Base-by-base conservation (phyloP, 805 yeast genomes). In the Metschnikowia kunwiensis region DNA sequence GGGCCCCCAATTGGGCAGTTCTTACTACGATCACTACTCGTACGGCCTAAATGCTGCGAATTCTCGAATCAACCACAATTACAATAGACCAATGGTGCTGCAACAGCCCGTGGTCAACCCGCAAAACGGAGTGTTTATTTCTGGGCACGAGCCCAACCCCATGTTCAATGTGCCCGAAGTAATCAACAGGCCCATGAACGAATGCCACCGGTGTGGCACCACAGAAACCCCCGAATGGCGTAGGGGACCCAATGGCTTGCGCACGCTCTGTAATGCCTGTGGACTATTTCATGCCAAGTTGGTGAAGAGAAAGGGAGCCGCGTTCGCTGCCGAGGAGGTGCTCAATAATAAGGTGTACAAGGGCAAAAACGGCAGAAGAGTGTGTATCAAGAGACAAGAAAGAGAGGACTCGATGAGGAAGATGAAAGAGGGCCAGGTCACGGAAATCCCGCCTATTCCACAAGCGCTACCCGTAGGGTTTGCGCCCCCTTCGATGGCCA, bases 191-290 rank as follows among this genome's bases (percentile, higher is more conserved):
- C 57, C 60, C 21, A 52, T 49, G 35, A 63, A 66, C 42, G 61
- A 59, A 42, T 68, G 73, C 37, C 72, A 68, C 37, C 48, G 73
- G 21, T 68, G 73, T 41, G 72, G 72, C 11, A 67, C 72, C 23
- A 66, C 71, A 2, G 72, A 68, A 39, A 65, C 72, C 2, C 72
- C 70, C 5, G 72, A 65, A 46, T 65, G 72, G 72, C 51, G 72
- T 35, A 51, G 70, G 29, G 72, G 72, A 4, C 72, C 72, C 8
- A 63, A 64, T 29, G 72, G 72, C 2, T 68, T 63, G n/a, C 50
- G 70, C n/a, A 65, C 72, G 0, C 53, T 65, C 27, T 65, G 72
- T 42, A 65, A 65, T 41, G 72, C 72, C 1, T 65, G 72, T 47
- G 72, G 72, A 0, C 58, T 65, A 30, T 65, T 60, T 44, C 72